Evolutionary conservation across 2,329 filamentous ascomycete species (phyloP), one percentile per base, ranked within the genome.

Genomic region (Colletotrichum costaricense): DNA sequence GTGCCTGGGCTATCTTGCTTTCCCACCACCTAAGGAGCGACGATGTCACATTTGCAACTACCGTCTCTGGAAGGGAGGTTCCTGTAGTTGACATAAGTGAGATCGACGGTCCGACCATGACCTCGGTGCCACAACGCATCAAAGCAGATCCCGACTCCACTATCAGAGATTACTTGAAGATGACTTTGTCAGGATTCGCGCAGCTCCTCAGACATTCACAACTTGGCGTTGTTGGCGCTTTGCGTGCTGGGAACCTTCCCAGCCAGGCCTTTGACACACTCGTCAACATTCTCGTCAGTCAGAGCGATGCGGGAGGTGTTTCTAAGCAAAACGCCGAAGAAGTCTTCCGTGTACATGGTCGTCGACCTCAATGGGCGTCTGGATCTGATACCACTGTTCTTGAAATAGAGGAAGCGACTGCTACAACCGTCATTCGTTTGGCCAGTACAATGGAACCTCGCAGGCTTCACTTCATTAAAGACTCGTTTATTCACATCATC

Each of bases 31-130:
- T 72, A 22, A n/a, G 55, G 11, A 80, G 79, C 3, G 78, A 82
- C 35, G 82, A 85, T 63, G 79, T 86, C 12, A 83, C 80, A 33
- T 86, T 86, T 64, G 84, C 83, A 5, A 83, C 83, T 58, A 76
- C 82, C 4, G 80, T 81, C 9, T 81, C 83, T 22, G 83, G 84
- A 19, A 79, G 84, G 67, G 86, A 88, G 75, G 80, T 84, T 16
- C 84, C 85, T 3, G 78, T 88, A 9, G 77, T 82, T 5, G 82
- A 82, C 2, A 84, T 88, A 12, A 81, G 87, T 60, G 81, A 84
- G 30, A 84, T 84, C 24, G 83, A 88, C 56, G 87, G 87, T 1
- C 80, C 84, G 4, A 84, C 85, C 68, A 83, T 86, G 70, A 85
- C 84, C 69, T 56, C 52, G 8, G 67, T 63, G 30, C 67, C 75